Percentiles rank a stretch among this genome's conserved stretches.
phyloP scores from a whole-genome alignment of 2,329 filamentous ascomycete species.

The Ophiostoma himal-ulmi region DNA sequence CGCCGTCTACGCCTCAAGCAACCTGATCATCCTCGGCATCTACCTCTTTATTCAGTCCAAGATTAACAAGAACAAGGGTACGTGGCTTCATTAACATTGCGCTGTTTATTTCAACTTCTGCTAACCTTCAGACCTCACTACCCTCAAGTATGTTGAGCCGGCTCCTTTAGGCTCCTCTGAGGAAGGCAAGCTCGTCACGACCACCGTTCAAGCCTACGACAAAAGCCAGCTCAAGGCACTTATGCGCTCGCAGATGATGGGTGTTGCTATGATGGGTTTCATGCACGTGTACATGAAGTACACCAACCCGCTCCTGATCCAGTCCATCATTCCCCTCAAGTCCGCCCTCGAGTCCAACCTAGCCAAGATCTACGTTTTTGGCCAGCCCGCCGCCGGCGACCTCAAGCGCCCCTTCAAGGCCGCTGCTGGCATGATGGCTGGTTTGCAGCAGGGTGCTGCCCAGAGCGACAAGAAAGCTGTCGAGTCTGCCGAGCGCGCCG shows the following conservation, averaged over 20 bases:
- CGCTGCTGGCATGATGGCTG: conserved; percentile 72
- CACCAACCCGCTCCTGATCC: conserved; percentile 97
- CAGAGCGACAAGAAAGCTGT: conserved; percentile 92
- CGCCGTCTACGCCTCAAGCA: conserved; percentile 51
- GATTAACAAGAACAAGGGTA: conserved; percentile 97
- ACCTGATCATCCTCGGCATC: conserved; percentile 76
- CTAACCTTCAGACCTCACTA: conserved; percentile 67
- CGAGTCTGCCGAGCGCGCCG: conserved; percentile 70
- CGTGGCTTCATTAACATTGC: not conserved
- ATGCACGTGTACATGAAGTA: conserved; percentile 99
- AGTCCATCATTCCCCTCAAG: conserved; percentile 98
- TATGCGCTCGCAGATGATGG: conserved; percentile 91
- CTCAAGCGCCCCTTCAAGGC: conserved; percentile 96
- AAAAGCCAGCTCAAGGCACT: conserved; percentile 73
- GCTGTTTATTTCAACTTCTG: not conserved
- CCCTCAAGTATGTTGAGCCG: conserved; percentile 97
- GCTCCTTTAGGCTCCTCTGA: conserved; percentile 87
- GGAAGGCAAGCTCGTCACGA: conserved; percentile 93
- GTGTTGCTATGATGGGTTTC: conserved; percentile 93
- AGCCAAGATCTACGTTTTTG: conserved; percentile 90
- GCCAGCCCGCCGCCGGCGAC: conserved; percentile 79
- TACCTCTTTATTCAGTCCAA: conserved; percentile 79
- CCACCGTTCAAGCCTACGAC: conserved; percentile 95
- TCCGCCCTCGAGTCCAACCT: conserved; percentile 90
- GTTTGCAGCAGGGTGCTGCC: conserved; percentile 64